These are phyloP conservation scores for Blastocystis sp. DNA, from an alignment of 352 stramenopile genomes.

Conservation along the genomic window DNA sequence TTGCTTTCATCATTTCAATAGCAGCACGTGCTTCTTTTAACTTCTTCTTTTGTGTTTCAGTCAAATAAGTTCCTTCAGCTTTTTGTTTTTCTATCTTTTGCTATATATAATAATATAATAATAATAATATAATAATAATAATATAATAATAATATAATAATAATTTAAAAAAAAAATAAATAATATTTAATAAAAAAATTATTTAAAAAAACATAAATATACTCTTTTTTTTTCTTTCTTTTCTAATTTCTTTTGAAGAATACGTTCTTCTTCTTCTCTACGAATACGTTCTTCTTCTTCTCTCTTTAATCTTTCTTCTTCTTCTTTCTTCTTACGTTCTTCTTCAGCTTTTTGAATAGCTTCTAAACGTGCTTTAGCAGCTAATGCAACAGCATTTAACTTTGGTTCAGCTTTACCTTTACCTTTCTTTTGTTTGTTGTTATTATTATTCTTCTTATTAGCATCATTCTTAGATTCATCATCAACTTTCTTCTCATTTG, in stretches of 20 bases:
- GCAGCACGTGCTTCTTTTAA: neutral
- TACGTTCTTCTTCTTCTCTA: constrained; percentile 19
- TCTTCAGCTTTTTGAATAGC: neutral
- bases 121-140: too few species aligned
- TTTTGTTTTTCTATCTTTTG: constrained; percentile 6
- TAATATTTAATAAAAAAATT: too few species aligned
- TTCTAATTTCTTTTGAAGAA: neutral
- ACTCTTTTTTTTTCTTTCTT: constrained; percentile 20
- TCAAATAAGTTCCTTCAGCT: constrained; percentile 5
- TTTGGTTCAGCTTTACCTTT: constrained; percentile 44
- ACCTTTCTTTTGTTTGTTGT: constrained; percentile 42
- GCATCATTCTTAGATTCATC: constrained; percentile 36
- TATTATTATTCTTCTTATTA: constrained; percentile 52
- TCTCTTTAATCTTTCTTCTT: constrained; percentile 11
- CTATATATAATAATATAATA: too few species aligned
- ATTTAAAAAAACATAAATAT: too few species aligned
- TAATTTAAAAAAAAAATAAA: too few species aligned
- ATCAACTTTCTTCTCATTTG: constrained; percentile 44
- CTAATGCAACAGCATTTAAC: constrained; percentile 38
- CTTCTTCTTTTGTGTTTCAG: constrained; percentile 20
- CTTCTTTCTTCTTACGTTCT: neutral
- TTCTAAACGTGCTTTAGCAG: constrained; percentile 1
- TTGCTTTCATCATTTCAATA: constrained; percentile 11
- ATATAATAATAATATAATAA: too few species aligned
- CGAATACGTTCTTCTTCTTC: constrained; percentile 12